These are phyloP conservation scores for Tricladium varicosporioides DNA, from an alignment of 2,329 filamentous ascomycete species.

Conservation along the genomic window DNA sequence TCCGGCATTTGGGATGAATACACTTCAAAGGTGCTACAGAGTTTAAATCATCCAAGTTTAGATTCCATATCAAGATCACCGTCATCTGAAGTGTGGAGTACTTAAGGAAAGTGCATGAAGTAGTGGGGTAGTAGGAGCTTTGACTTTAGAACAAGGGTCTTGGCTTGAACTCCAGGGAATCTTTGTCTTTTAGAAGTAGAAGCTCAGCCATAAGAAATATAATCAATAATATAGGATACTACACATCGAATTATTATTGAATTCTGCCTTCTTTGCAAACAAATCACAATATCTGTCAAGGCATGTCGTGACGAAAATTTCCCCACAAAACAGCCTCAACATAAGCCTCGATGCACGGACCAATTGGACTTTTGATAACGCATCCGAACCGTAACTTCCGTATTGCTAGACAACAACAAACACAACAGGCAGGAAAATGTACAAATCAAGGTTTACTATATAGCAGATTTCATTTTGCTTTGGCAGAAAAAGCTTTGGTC, in stretches of 20 bases:
- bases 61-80: no score
- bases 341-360: conserved; percentile 15
- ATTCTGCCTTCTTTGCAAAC: no score
- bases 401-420: not conserved
- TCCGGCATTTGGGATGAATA: no score
- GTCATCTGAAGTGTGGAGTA: no score
- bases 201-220: not conserved
- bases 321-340: conserved; percentile 12
- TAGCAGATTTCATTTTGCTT: conserved; percentile 10
- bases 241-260: no score
- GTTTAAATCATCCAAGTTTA: no score
- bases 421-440: conserved; percentile 3
- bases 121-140: no score
- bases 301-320: conserved; percentile 3
- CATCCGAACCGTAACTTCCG: conserved; percentile 3
- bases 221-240: not conserved
- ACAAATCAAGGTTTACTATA: conserved; percentile 3
- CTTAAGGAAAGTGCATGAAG: no score
- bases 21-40: no score
- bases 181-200: no score
- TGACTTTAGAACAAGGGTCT: no score
- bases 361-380: conserved; percentile 12
- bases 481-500: conserved; percentile 8
- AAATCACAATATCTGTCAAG: not conserved
- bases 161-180: no score